Evolutionary conservation across 805 yeast genomes (phyloP), one percentile per base, ranked within the genome.

Genomic region (Candida verbasci): DNA sequence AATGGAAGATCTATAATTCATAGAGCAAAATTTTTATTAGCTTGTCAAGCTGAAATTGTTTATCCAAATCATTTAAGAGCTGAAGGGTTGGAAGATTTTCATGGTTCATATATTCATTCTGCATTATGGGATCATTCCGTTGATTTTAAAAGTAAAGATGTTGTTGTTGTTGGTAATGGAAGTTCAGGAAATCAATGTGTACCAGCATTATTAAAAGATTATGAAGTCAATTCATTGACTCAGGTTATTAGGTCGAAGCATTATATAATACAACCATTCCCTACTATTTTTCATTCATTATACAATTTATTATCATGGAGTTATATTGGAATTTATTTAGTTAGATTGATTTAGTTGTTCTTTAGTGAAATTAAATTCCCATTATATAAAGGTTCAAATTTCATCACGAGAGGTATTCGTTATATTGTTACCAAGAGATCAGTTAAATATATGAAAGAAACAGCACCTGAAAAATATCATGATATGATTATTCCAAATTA

Each of bases 41-140:
- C 51, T 12, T 53, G 63, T 38, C 44, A 49, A 18, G 71, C 70
- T 9, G 65, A 62, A 3, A 57, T 65, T 45, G 70, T 64, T 4
- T 47, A 52, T 16, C 71, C 71, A 2, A 47, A 45, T 18, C 60
- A 51, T 12, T 47, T 56, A 20, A 34, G 49, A 3, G 45, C 56
- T 6, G 53, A 52, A 1, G 71, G 70, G 0, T 38, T 65, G 16
- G 62, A 59, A 41, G n/a, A n/a, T n/a, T n/a, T n/a, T n/a, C n/a
- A n/a, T n/a, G 71, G 71, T 5, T 41, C 41, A 2, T 65, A 58
- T 43, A 56, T 65, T 63, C 71, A 65, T 38, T 62, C 69, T 1
- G 71, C 68, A 0, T 35, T 64, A 24, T 65, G 62, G 57, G 55
- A 63, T 35, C 62, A 64, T 40, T 34, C 44, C 8, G 59, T 60